A percentile compares a stretch with the other conserved stretches of the same genome.
phyloP scores from a whole-genome alignment of 352 stramenopile genomes.

The Phytophthora kernoviae region DNA sequence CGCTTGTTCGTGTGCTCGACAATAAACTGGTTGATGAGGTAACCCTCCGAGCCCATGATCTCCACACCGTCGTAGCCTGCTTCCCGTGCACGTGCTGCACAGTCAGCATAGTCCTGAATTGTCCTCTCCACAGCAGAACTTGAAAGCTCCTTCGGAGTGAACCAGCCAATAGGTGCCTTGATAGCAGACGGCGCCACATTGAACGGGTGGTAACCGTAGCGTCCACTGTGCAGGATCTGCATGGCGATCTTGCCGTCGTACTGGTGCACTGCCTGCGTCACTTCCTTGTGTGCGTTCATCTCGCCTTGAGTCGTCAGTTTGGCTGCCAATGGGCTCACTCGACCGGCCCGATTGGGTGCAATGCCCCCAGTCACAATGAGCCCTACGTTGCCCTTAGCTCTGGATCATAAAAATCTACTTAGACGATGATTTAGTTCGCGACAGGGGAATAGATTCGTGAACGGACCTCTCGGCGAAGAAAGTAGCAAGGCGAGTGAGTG shows the following conservation, averaged over 20 bases:
- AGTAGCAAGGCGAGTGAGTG: constrained; percentile 85
- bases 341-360: constrained; percentile 93
- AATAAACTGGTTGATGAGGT: constrained; percentile 99
- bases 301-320: constrained; percentile 93
- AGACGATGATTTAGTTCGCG: too few relatives aligned
- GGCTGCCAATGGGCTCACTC: constrained; percentile 92
- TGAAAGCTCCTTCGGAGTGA: constrained; percentile 88
- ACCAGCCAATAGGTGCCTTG: constrained; percentile 94
- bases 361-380: constrained; percentile 96
- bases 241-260: constrained; percentile 87
- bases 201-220: constrained; percentile 98
- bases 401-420: constrained; percentile 16
- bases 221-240: constrained; percentile 93
- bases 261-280: constrained; percentile 94
- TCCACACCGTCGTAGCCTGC: constrained; percentile 98
- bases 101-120: constrained; percentile 94
- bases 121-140: constrained; percentile 86
- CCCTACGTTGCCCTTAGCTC: constrained; percentile 91
- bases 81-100: constrained; percentile 78
- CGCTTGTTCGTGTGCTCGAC: constrained; percentile 94
- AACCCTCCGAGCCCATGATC: constrained; percentile 98
- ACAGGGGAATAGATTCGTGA: too few relatives aligned
- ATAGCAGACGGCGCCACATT: constrained; percentile 92
- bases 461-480: constrained; percentile 93
- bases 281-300: constrained; percentile 89